Evolutionary conservation across 108 stramenopile species (phyloP).

Genomic region (Skeletonema tropicum): DNA sequence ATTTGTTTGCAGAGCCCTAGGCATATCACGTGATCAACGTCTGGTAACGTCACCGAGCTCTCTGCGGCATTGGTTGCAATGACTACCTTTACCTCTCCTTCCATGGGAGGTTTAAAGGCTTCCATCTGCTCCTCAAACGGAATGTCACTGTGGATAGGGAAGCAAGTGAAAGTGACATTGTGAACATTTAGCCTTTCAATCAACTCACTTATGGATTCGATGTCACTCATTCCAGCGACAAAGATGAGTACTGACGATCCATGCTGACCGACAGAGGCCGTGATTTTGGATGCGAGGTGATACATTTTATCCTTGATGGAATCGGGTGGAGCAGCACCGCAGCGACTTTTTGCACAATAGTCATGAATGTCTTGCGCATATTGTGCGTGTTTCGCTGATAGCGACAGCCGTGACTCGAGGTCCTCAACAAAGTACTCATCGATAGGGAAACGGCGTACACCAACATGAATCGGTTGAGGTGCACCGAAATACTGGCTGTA

Average conservation of each 20-base stretch:
- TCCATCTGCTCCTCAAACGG: constrained; percentile 92
- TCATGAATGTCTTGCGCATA: constrained; percentile 45
- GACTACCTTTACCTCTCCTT: constrained; percentile 87
- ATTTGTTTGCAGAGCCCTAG: constrained; percentile 87
- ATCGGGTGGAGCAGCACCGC: constrained; percentile 52
- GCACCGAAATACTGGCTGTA: constrained; percentile 86
- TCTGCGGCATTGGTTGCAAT: constrained; percentile 99
- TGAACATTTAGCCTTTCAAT: constrained; percentile 61
- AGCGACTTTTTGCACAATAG: constrained; percentile 57
- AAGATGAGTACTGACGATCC: constrained; percentile 93
- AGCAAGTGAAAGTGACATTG: constrained; percentile 56
- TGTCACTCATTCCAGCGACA: constrained; percentile 96
- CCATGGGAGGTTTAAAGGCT: constrained; percentile 72
- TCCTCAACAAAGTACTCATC: constrained; percentile 85
- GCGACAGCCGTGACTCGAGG: constrained; percentile 43
- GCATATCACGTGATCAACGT: constrained; percentile 96
- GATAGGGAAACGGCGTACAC: constrained; percentile 77
- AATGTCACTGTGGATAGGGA: constrained; percentile 93
- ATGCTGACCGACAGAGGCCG: constrained; percentile 59
- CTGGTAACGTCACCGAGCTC: constrained; percentile 94
- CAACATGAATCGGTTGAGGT: constrained; percentile 76
- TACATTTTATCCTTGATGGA: constrained; percentile 52
- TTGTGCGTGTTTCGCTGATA: constrained; percentile 47
- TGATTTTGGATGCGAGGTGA: constrained; percentile 52
- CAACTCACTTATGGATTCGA: constrained; percentile 81